Percentiles rank a stretch among this genome's conserved stretches.
These are phyloP conservation scores for Lindgomyces ingoldianus DNA, from an alignment of 495 filamentous ascomycete genomes.

Conservation along the genomic window DNA sequence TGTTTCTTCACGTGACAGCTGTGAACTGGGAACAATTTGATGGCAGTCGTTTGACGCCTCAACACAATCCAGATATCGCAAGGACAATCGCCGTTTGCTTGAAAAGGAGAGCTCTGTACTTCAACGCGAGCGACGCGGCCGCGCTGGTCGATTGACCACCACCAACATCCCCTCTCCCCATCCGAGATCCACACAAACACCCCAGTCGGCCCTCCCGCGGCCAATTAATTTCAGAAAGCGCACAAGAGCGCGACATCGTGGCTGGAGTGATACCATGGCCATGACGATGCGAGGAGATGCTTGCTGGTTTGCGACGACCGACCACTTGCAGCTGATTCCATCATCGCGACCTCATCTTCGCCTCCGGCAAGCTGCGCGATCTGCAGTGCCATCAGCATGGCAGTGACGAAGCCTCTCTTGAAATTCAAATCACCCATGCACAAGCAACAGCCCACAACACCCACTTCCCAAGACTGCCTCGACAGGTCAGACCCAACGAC, in stretches of 20 bases:
- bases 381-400: neutral
- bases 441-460: neutral
- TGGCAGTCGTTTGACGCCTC: neutral
- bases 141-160: too few relatives aligned
- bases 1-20: neutral
- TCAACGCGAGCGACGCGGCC: too few relatives aligned
- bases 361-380: slow-evolving; percentile 6
- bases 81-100: too few relatives aligned
- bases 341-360: slow-evolving; percentile 17
- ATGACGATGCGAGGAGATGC: slow-evolving; percentile 7
- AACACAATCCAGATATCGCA: neutral
- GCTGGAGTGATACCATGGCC: slow-evolving; percentile 28
- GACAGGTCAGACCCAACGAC: too few relatives aligned
- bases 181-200: neutral
- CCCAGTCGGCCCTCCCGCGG: slow-evolving; percentile 18
- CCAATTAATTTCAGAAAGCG: slow-evolving; percentile 9
- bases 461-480: neutral
- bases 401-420: neutral
- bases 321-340: too few relatives aligned
- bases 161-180: too few relatives aligned
- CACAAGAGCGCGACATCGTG: neutral
- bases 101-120: too few relatives aligned
- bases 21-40: neutral
- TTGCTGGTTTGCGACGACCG: neutral
- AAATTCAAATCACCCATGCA: neutral